A percentile compares a stretch with the other conserved stretches of the same genome.
These are phyloP conservation scores for Penicillium sp. DNA, from an alignment of 2,329 filamentous ascomycete genomes.

Conservation along the genomic window DNA sequence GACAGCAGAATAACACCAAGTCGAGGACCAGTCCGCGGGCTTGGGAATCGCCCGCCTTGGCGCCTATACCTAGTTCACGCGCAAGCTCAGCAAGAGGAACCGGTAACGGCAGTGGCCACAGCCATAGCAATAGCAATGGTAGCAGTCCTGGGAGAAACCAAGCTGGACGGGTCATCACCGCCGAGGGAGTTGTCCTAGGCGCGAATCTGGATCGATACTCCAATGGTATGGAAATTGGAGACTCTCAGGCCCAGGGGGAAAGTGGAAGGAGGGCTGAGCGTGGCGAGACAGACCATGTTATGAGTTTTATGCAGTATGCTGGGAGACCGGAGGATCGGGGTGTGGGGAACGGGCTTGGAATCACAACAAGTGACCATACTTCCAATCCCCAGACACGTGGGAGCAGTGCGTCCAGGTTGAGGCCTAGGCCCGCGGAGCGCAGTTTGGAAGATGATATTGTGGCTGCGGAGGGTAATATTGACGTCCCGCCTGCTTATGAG, in stretches of 20 bases:
- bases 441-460: not conserved
- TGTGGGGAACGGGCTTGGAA: not conserved
- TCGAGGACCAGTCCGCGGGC: not conserved
- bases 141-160: not conserved
- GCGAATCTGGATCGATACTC: conserved; percentile 28
- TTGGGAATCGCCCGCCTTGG: not conserved
- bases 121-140: not conserved
- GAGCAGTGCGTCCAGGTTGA: not conserved
- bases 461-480: not conserved
- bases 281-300: conserved; percentile 17
- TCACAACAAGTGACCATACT: not conserved
- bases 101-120: not conserved
- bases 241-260: not conserved
- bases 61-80: not conserved
- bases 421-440: not conserved
- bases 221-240: conserved; percentile 1
- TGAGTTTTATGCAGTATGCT: conserved; percentile 33
- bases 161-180: conserved; percentile 21
- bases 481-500: conserved; percentile 19
- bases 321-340: not conserved
- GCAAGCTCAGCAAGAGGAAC: not conserved
- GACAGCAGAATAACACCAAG: not conserved
- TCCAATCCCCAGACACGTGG: too few species aligned
- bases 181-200: conserved; percentile 29
- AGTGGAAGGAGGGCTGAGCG: not conserved